Conservation (phyloP, 805 yeast species). For the Candida montana region DNA sequence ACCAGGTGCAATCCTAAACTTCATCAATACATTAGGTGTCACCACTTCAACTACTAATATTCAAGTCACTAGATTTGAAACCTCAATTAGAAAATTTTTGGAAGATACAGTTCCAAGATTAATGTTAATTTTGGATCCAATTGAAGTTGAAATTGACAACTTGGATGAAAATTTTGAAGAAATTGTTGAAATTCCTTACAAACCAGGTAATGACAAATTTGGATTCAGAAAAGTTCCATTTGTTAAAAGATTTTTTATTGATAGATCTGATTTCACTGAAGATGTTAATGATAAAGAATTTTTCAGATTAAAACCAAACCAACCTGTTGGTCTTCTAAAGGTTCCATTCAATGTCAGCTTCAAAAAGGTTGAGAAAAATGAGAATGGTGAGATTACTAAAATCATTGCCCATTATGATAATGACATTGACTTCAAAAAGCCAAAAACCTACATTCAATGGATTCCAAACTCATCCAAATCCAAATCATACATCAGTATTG, state of each 20-base stretch:
- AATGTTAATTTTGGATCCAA: constrained; percentile 87
- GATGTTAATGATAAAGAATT: constrained; percentile 56
- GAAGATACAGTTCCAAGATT: constrained; percentile 91
- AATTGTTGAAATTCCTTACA: constrained; percentile 73
- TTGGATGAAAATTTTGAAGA: constrained; percentile 70
- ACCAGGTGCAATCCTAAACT: constrained; percentile 93
- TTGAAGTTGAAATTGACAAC: constrained; percentile 78
- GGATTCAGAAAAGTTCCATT: constrained; percentile 75
- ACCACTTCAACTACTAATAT: constrained; percentile 91
- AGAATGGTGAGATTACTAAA: constrained; percentile 56
- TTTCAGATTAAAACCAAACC: constrained; percentile 90
- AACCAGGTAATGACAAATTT: constrained; percentile 76
- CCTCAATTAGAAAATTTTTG: constrained; percentile 78
- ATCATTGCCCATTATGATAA: constrained; percentile 79
- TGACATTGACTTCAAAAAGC: constrained; percentile 44
- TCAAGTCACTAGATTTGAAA: constrained; percentile 85
- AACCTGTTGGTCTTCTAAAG: constrained; percentile 89
- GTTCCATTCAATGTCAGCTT: constrained; percentile 82
- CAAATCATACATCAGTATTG: constrained; percentile 57
- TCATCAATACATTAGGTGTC: constrained; percentile 93
- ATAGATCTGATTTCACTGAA: constrained; percentile 80
- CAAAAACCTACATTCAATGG: constrained; percentile 98
- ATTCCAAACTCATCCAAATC: constrained; percentile 64
- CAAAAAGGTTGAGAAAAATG: constrained; percentile 57
- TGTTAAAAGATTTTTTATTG: constrained; percentile 75